Percentiles rank a stretch among this genome's conserved stretches.
These are phyloP conservation scores for Gnaphalium uliginosum DNA, from an alignment of 129 eudicot species.

Conservation along the genomic window DNA sequence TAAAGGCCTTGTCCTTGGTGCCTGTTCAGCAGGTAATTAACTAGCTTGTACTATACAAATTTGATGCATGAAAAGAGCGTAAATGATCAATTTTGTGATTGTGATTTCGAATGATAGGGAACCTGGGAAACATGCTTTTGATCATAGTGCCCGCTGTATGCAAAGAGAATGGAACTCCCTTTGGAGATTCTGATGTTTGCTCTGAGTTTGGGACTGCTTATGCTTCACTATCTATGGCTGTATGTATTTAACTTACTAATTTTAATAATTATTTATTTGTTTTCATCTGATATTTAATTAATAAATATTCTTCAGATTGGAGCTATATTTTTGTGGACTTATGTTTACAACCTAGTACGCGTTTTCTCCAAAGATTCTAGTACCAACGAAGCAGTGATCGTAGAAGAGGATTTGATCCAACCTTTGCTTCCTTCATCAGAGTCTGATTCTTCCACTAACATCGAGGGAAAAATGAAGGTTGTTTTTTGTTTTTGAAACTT, in stretches of 20 bases:
- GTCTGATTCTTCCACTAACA: background rate
- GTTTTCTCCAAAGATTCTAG: constrained; percentile 48
- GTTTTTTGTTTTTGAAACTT: background rate
- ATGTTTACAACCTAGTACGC: constrained; percentile 76
- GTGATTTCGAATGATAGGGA: constrained; percentile 50
- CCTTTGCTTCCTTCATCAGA: constrained; percentile 44
- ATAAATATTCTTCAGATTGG: constrained; percentile 52
- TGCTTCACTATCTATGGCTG: constrained; percentile 93
- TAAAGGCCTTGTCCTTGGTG: constrained; percentile 72
- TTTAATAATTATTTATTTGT: background rate
- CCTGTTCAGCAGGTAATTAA: constrained; percentile 73
- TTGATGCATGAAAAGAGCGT: background rate
- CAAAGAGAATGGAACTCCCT: constrained; percentile 79
- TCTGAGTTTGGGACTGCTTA: constrained; percentile 59
- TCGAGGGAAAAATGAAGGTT: constrained; percentile 23
- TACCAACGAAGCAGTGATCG: constrained; percentile 14
- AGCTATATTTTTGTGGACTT: constrained; percentile 72
- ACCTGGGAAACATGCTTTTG: constrained; percentile 75
- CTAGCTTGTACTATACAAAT: background rate
- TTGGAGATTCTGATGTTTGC: constrained; percentile 74
- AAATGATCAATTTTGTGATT: background rate
- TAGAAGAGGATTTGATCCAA: constrained; percentile 24
- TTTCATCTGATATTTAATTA: background rate
- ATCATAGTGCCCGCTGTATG: constrained; percentile 91
- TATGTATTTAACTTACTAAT: constrained; percentile 28